Base-by-base conservation (phyloP, 2,329 filamentous ascomycete species). In the Exutisphaerella laricina region DNA sequence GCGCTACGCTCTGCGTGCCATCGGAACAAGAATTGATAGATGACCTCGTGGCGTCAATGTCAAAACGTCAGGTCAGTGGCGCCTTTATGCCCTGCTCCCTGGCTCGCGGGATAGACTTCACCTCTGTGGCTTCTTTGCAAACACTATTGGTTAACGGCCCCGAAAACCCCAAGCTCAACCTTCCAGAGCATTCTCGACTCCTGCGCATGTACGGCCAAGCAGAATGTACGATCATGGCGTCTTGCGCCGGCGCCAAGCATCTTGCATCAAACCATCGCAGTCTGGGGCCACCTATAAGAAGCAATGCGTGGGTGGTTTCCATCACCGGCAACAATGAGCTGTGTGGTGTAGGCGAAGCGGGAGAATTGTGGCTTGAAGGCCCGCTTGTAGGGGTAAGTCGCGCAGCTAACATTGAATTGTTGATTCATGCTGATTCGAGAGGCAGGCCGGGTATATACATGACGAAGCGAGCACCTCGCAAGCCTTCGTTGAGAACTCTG, bases 281-380 rank as follows among this genome's bases (percentile, higher is more conserved):
- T 26, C 23, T 26, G 23, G 23, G 23, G 12, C 23, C 23, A 6
- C 23, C 23, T 12, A 12, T 26, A 6, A 26, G 12, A 6, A 26
- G 6, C 6, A 26, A 26, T 26, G 23, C 23, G 12, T 26, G 23
- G 23, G 12, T 26, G 12, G 23, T 26, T 7, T 26, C 23, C 6
- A 12, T 12, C 6, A 26, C 6, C 23, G 23, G 23, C 23, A 6
- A 26, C 23, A 6, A 26, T 6, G 23, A 26, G 23, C 45, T 63
- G 1, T 35, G 67, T 2, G 66, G 70, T 0, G 54, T 72, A 5
- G 72, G 72, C 5, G 64, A 64, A 13, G 59, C 70, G 8, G 71
- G 71, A n/a, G 71, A 74, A 46, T 49, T 74, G 41, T 52, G 72
- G 0, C 46, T 74, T 2, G 68, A 71, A 50, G 69, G 71, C 3